These are phyloP conservation scores for Sinapis alba DNA, from an alignment of 441 rosid species.

Conservation along the genomic window DNA sequence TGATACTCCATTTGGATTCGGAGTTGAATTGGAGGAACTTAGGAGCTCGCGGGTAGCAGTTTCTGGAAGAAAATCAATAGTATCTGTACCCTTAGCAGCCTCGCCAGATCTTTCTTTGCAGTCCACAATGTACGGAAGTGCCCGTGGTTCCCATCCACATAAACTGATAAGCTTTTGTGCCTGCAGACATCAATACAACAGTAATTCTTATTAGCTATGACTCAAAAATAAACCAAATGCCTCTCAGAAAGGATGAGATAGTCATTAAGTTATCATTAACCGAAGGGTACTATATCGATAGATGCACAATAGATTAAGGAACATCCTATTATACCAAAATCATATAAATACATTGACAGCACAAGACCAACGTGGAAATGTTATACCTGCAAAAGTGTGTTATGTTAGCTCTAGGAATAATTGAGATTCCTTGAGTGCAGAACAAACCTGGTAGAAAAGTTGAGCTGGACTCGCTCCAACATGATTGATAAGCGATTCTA, in stretches of 20 bases:
- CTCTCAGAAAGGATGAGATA: not conserved
- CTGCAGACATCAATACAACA: constrained; percentile 49
- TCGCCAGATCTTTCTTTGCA: constrained; percentile 52
- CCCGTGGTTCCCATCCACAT: constrained; percentile 94
- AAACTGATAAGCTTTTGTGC: constrained; percentile 76
- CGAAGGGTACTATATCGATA: too few species aligned
- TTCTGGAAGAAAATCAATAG: constrained; percentile 45
- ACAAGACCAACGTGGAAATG: constrained; percentile 3
- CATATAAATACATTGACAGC: not conserved
- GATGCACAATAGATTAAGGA: too few species aligned
- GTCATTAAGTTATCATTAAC: not conserved
- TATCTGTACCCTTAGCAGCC: constrained; percentile 41
- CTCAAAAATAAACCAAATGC: constrained; percentile 1
- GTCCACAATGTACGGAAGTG: constrained; percentile 59
- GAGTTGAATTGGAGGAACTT: constrained; percentile 40
- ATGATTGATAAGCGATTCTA: constrained; percentile 45
- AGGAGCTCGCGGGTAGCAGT: constrained; percentile 47
- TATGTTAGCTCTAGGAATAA: not conserved
- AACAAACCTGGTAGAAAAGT: constrained; percentile 73
- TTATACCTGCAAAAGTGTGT: not conserved
- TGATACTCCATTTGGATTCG: constrained; percentile 40
- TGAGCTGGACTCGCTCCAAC: constrained; percentile 45
- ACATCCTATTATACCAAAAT: constrained; percentile 6
- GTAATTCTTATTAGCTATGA: not conserved
- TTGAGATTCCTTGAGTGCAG: not conserved